phyloP scores from a whole-genome alignment of 805 yeast genomes.

The Isabelozyma heimii region DNA sequence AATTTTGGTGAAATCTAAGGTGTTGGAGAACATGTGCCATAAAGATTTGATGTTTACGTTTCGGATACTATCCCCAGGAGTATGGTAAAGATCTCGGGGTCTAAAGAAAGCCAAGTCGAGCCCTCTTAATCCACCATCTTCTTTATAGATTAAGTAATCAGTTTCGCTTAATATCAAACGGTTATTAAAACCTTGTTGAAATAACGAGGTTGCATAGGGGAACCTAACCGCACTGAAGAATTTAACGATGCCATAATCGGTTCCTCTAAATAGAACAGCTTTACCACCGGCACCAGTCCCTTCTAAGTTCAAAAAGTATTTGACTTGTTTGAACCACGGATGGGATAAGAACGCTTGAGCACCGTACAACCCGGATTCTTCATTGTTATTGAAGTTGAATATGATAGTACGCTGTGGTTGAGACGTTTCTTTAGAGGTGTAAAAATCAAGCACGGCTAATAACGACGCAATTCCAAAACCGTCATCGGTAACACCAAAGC shows the following conservation, averaged over 20 bases:
- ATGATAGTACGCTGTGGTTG: slow-evolving; percentile 72
- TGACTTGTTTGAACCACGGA: slow-evolving; percentile 63
- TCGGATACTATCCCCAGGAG: slow-evolving; percentile 65
- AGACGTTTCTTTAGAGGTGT: slow-evolving; percentile 20
- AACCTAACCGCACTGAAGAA: slow-evolving; percentile 52
- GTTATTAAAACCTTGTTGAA: slow-evolving; percentile 80
- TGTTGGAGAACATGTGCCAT: slow-evolving; percentile 79
- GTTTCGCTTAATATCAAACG: slow-evolving; percentile 77
- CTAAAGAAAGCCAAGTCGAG: slow-evolving; percentile 86
- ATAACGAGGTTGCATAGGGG: slow-evolving; percentile 78
- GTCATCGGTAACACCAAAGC: slow-evolving; percentile 87
- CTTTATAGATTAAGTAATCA: slow-evolving; percentile 71
- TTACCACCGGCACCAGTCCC: slow-evolving; percentile 93
- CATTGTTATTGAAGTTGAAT: slow-evolving; percentile 85
- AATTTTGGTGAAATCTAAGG: slow-evolving; percentile 56
- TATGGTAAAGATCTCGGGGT: slow-evolving; percentile 83
- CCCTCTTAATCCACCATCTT: slow-evolving; percentile 68
- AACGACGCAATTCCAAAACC: slow-evolving; percentile 85
- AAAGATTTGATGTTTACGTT: slow-evolving; percentile 65
- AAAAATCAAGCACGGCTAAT: slow-evolving; percentile 63
- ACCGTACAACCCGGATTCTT: slow-evolving; percentile 84
- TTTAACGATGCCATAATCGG: slow-evolving; percentile 69
- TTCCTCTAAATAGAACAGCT: slow-evolving; percentile 78
- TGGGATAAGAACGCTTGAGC: slow-evolving; percentile 72
- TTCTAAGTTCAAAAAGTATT: slow-evolving; percentile 75